phyloP scores from a whole-genome alignment of 1,139 yeast genomes.

The Saccharomyces pastorianus region DNA sequence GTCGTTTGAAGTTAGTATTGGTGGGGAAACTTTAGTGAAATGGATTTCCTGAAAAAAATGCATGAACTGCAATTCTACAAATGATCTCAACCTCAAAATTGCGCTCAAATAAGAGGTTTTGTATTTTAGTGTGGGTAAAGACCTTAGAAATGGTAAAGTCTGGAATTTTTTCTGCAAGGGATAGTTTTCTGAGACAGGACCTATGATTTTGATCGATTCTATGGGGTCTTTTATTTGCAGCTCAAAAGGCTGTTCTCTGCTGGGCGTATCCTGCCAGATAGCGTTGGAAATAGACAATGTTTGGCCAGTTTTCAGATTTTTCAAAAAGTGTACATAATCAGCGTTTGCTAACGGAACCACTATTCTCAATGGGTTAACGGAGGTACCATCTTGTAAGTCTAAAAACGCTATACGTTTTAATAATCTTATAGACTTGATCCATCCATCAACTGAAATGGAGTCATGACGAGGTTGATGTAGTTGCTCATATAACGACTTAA shows the following conservation, averaged over 20 bases:
- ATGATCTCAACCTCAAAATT: constrained; percentile 63
- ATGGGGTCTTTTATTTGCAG: constrained; percentile 33
- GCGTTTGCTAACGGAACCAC: constrained; percentile 39
- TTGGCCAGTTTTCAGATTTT: constrained; percentile 37
- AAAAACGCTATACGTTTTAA: constrained; percentile 74
- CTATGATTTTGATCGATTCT: constrained; percentile 37
- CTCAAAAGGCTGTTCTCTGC: constrained; percentile 39
- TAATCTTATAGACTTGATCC: constrained; percentile 63
- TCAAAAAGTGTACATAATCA: constrained; percentile 14
- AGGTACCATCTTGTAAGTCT: constrained; percentile 73
- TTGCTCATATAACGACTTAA: constrained; percentile 11
- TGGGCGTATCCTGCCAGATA: constrained; percentile 25
- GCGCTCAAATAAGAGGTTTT: constrained; percentile 59
- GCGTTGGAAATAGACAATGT: constrained; percentile 31
- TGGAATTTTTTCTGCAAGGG: constrained; percentile 81
- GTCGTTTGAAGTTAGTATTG: constrained; percentile 79
- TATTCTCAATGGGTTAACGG: constrained; percentile 47
- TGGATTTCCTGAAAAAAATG: constrained; percentile 46
- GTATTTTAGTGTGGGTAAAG: constrained; percentile 70
- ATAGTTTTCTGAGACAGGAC: constrained; percentile 53
- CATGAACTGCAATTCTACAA: constrained; percentile 46
- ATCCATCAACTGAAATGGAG: constrained; percentile 41
- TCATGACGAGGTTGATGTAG: constrained; percentile 6
- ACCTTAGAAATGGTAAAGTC: constrained; percentile 48
- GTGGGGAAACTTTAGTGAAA: constrained; percentile 74